Percentiles rank a stretch among this genome's conserved stretches.
Evolutionary conservation across 148 eudicot genomes (phyloP).

Genomic region (Fallopia convolvulus): DNA sequence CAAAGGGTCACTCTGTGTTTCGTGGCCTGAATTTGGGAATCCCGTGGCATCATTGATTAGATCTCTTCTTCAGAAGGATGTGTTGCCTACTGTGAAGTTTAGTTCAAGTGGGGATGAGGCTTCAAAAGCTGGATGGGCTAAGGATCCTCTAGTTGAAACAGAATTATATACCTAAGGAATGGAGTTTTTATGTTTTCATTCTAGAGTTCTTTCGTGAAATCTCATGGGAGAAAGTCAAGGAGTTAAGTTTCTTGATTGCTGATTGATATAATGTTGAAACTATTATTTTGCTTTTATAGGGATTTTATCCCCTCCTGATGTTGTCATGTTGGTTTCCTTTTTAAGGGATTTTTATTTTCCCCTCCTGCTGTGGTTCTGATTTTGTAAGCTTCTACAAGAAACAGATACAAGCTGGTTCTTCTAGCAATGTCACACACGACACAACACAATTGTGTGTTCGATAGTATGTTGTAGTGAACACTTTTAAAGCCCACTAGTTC

Average conservation of each 20-base stretch:
- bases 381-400: slow-evolving; percentile 5
- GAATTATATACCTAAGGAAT: slow-evolving; percentile 49
- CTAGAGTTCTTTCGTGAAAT: not conserved
- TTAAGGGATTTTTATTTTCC: not conserved
- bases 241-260: not conserved
- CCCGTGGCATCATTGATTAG: slow-evolving; percentile 44
- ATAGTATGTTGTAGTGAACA: too few species aligned
- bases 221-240: not conserved
- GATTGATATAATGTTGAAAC: not conserved
- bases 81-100: slow-evolving; percentile 38
- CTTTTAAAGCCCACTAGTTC: too few species aligned
- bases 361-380: not conserved
- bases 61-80: slow-evolving; percentile 47
- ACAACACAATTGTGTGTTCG: too few species aligned
- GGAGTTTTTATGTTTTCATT: not conserved
- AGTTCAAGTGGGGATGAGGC: slow-evolving; percentile 20
- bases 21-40: slow-evolving; percentile 78
- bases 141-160: slow-evolving; percentile 49
- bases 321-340: not conserved
- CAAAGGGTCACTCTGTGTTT: slow-evolving; percentile 51
- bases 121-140: slow-evolving; percentile 35
- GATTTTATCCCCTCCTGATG: too few species aligned
- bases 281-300: too few species aligned
- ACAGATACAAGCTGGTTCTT: not conserved
- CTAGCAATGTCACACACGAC: not conserved